Base-by-base conservation (phyloP, 176 grass and related monocot species). In the Musa itinerans region DNA sequence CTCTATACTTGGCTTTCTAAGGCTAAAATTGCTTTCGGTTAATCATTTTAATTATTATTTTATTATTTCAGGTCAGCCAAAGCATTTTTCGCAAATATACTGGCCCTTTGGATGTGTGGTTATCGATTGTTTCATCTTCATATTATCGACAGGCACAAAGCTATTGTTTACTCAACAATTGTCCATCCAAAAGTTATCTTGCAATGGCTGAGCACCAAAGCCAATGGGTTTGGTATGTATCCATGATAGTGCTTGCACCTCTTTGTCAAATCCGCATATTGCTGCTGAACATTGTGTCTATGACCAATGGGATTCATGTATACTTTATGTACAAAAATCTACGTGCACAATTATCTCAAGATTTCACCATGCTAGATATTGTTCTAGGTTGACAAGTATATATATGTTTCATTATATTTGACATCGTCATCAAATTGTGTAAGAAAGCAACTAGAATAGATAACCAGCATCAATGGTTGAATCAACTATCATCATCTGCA, bases 191-290 rank as follows among this genome's bases (percentile, higher is more conserved):
- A 87, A 85, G 79, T 77, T 85, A 80, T 73, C 57, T 82, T 50
- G 84, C 90, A 65, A 92, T 92, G 90, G 86, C 79, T 81, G 79
- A 82, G 34, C 90, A 92, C 48, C 72, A 56, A 82, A 92, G 86
- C 78, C 90, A 92, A 72, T 92, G 90, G 90, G 79, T 89, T 71
- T 92, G 90, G 90, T 92, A 78, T 84, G 86, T 84, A 24, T 12
- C 66, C n/a, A 8, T 58, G 17, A 81, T 61, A 7, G 7, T 3
- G 22, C 22, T 2, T 13, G 23, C 23, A 20, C 23, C 23, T 3
- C 3, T 9, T 80, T 61, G n/a, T 19, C 7, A 61, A 4, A 61
- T 61, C n/a, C 17, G 17, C 55, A 57, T 57, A 16, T 57, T 57
- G 55, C 4, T 43, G 34, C 4, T 43, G 34, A 65, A 65, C 63